These are phyloP conservation scores for Sporothrix inflata DNA, from an alignment of 2,329 filamentous ascomycete species.

Conservation along the genomic window DNA sequence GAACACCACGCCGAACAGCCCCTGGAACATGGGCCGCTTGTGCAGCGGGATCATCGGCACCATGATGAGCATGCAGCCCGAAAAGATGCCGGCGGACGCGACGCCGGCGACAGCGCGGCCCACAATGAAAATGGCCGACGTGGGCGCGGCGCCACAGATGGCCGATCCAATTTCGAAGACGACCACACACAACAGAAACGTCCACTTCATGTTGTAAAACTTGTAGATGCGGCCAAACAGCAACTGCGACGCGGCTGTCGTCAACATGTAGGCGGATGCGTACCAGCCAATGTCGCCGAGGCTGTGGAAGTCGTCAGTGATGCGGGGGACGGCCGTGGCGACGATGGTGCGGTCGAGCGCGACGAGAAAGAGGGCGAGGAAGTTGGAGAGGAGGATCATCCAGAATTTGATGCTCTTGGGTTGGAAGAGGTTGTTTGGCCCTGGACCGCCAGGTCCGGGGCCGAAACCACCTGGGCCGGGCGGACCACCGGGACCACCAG, in stretches of 20 bases:
- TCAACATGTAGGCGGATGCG: constrained; percentile 32
- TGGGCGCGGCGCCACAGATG: constrained; percentile 47
- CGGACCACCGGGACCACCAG: neutral
- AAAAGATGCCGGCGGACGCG: constrained; percentile 46
- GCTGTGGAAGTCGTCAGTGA: constrained; percentile 33
- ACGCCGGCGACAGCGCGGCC: constrained; percentile 47
- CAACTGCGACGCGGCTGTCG: constrained; percentile 40
- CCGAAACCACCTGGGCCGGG: constrained; percentile 28
- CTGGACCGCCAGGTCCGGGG: neutral
- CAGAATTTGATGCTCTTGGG: constrained; percentile 59
- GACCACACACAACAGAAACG: constrained; percentile 40
- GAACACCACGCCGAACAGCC: constrained; percentile 44
- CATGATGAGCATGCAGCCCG: constrained; percentile 43
- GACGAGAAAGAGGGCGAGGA: constrained; percentile 45
- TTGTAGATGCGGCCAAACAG: constrained; percentile 47
- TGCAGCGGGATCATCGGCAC: constrained; percentile 43
- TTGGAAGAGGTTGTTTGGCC: constrained; percentile 49
- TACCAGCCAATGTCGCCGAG: constrained; percentile 35
- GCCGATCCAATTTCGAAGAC: constrained; percentile 47
- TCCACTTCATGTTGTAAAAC: constrained; percentile 43
- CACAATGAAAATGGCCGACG: constrained; percentile 46
- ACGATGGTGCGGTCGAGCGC: constrained; percentile 41
- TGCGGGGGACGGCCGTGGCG: constrained; percentile 36
- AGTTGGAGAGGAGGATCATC: constrained; percentile 57
- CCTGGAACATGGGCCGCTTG: constrained; percentile 43